Evolutionary conservation across 2,329 filamentous ascomycete species (phyloP).

Genomic region (Pseudocercospora musae): DNA sequence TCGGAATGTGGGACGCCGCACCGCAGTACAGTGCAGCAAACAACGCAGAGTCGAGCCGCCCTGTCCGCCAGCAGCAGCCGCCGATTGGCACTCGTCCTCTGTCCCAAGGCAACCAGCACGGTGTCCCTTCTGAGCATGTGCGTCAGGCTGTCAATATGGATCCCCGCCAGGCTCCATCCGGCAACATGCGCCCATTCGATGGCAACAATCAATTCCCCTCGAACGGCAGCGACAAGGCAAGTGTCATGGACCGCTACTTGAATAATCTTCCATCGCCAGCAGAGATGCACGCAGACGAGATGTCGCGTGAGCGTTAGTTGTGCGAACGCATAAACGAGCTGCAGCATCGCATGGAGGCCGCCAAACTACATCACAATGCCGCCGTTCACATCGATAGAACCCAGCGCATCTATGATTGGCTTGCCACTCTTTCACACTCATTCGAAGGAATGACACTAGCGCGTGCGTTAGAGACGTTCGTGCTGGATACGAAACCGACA

Average conservation of each 20-base stretch:
- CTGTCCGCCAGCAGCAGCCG: constrained; percentile 9
- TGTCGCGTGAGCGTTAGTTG: constrained; percentile 20
- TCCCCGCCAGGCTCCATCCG: background rate
- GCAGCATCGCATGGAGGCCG: background rate
- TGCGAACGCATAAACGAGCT: background rate
- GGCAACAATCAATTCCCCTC: background rate
- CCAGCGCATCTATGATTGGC: background rate
- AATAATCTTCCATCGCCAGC: constrained; percentile 7
- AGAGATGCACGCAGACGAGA: constrained; percentile 16
- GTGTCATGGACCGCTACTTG: constrained; percentile 12
- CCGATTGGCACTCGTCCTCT: constrained; percentile 20
- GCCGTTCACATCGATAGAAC: background rate
- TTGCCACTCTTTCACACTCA: background rate
- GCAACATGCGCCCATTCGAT: background rate
- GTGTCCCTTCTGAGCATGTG: background rate
- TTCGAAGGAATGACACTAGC: background rate
- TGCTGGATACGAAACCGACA: background rate
- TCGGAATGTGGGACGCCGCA: background rate
- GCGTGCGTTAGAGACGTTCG: background rate
- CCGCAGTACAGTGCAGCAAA: background rate
- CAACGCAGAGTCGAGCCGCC: background rate
- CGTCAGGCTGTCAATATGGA: background rate
- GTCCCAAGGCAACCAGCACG: constrained; percentile 10
- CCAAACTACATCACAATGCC: background rate
- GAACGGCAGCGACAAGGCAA: constrained; percentile 8